These are phyloP conservation scores for Pythium phragmiticola DNA, from an alignment of 352 stramenopile species.

Conservation along the genomic window DNA sequence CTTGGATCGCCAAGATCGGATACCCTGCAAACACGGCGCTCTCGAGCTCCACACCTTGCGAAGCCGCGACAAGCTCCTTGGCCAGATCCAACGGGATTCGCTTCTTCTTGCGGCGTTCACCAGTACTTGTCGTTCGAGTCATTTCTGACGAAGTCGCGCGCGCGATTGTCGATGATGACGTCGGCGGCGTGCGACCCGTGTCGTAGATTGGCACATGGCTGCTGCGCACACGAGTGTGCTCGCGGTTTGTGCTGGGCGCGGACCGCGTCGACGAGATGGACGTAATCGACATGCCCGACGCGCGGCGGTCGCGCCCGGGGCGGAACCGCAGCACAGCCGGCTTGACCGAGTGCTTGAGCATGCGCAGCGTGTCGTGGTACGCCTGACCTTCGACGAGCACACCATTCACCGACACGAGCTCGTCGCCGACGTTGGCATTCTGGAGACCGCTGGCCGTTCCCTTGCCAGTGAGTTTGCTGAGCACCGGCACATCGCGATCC, in stretches of 20 bases:
- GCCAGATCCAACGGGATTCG: slow-evolving; percentile 80
- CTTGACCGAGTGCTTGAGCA: slow-evolving; percentile 87
- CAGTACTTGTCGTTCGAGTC: slow-evolving; percentile 17
- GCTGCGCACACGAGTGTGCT: slow-evolving; percentile 38
- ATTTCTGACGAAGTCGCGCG: slow-evolving; percentile 1
- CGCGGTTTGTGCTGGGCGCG: slow-evolving; percentile 44
- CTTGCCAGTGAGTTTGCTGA: slow-evolving; percentile 84
- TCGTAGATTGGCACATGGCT: slow-evolving; percentile 67
- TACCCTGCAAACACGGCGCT: slow-evolving; percentile 72
- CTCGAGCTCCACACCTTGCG: slow-evolving; percentile 67
- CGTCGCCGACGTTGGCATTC: slow-evolving; percentile 78
- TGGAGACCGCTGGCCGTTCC: slow-evolving; percentile 79
- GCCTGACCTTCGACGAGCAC: slow-evolving; percentile 73
- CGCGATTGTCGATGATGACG: not conserved
- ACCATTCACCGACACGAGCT: slow-evolving; percentile 84
- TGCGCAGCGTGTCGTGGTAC: slow-evolving; percentile 83
- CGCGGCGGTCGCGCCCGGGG: slow-evolving; percentile 49
- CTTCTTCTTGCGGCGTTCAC: slow-evolving; percentile 70
- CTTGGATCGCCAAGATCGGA: slow-evolving; percentile 68
- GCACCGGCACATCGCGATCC: slow-evolving; percentile 67
- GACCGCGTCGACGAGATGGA: slow-evolving; percentile 47
- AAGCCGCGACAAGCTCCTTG: slow-evolving; percentile 75
- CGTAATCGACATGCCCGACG: slow-evolving; percentile 55
- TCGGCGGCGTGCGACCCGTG: slow-evolving; percentile 11
- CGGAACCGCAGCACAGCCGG: slow-evolving; percentile 80